These are phyloP conservation scores for Candida ortonii DNA, from an alignment of 805 yeast species.

Conservation along the genomic window DNA sequence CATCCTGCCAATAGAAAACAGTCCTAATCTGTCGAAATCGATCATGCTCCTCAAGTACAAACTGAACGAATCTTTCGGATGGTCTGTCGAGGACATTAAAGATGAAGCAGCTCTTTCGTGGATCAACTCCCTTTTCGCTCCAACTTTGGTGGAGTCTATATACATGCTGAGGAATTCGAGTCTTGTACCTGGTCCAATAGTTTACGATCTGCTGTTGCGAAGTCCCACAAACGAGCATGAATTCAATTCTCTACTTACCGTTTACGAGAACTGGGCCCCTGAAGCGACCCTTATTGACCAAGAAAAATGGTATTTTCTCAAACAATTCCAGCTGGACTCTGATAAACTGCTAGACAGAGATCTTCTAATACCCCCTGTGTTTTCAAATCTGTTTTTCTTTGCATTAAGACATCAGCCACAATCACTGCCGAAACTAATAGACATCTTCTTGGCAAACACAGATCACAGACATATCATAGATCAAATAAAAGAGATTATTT, in stretches of 20 bases:
- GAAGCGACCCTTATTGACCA: constrained; percentile 27
- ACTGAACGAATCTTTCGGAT: constrained; percentile 19
- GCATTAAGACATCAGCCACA: constrained; percentile 24
- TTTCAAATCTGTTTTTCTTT: constrained; percentile 25
- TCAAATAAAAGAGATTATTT: constrained; percentile 30
- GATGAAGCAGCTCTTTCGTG: constrained; percentile 24
- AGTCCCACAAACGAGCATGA: constrained; percentile 26
- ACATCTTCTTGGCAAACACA: constrained; percentile 16
- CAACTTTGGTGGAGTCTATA: constrained; percentile 18
- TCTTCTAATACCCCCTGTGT: constrained; percentile 27
- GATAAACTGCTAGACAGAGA: constrained; percentile 15
- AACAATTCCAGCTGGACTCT: constrained; percentile 12
- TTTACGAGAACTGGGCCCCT: constrained; percentile 20
- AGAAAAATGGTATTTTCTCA: constrained; percentile 25
- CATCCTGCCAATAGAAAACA: constrained; percentile 5
- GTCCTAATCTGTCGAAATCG: constrained; percentile 4
- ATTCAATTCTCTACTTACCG: constrained; percentile 23
- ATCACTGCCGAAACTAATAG: constrained; percentile 21
- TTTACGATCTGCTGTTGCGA: constrained; percentile 30
- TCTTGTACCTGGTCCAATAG: constrained; percentile 25
- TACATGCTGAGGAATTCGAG: constrained; percentile 14
- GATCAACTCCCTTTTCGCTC: constrained; percentile 29
- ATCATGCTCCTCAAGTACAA: constrained; percentile 22
- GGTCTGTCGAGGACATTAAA: constrained; percentile 19
- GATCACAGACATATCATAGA: constrained; percentile 13